Base-by-base conservation (phyloP, 164 flowering plant genomes). In the Tinospora cordifolia region DNA sequence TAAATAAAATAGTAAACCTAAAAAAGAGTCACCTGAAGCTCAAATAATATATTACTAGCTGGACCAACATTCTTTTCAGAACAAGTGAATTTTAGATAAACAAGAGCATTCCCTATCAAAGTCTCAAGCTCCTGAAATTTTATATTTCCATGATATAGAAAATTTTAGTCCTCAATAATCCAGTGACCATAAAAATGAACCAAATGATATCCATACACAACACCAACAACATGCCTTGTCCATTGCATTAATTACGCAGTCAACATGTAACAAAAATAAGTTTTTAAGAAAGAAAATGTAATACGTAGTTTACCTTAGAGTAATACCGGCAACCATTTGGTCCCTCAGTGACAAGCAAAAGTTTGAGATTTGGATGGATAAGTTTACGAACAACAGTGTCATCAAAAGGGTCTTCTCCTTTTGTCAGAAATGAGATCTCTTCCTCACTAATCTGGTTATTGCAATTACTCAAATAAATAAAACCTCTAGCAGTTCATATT, bases 311-410 rank as follows among this genome's bases (percentile, higher is more conserved):
- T 78, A 92, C 99, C 91, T 95, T 87, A 15, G 97, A 81, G 82
- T 90, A 95, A 73, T 95, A 95, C 74, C 99, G 81, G 80, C 98
- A 95, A 67, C 99, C 99, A 57, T 86, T 86, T 59, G 92, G 82
- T 54, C 98, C 99, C 72, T 90, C 94, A 46, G 99, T 95, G 54
- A 95, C 98, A 69, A 95, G 91, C 21, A 95, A 87, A 75, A 95
- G 77, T 67, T 88, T 92, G 64, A 91, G 94, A 70, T 89, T 88
- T 51, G 92, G 85, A 81, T 92, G 98, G 77, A 73, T 86, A n/a
- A 92, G 76, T 73, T 87, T 89, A 15, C 86, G 89, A 60, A 86
- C 97, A 66, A 91, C 94, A 69, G 82, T 80, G 72, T 95, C 99
- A 74, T 91, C 93, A 75, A 84, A 88, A 38, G 93, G 96, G 80